phyloP scores from a whole-genome alignment of 2,329 filamentous ascomycete genomes.

The Apiospora pterosperma region DNA sequence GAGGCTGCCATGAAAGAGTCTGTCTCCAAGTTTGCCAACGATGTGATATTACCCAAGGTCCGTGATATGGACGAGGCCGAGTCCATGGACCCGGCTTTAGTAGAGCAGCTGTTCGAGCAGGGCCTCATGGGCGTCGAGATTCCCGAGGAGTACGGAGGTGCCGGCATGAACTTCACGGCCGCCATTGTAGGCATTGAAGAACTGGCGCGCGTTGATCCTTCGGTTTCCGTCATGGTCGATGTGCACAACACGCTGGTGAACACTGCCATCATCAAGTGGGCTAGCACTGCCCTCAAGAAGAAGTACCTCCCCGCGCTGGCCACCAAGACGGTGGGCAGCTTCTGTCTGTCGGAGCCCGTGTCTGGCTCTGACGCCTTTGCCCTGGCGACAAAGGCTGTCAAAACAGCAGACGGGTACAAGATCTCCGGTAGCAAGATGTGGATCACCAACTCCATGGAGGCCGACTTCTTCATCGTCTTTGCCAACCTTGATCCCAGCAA shows the following conservation, averaged over 20 bases:
- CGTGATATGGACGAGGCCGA: slow-evolving; percentile 98
- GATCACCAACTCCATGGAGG: slow-evolving; percentile 97
- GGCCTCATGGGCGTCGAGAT: slow-evolving; percentile 97
- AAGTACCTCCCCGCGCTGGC: slow-evolving; percentile 88
- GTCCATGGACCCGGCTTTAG: slow-evolving; percentile 80
- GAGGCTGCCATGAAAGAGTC: slow-evolving; percentile 86
- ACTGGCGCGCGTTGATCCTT: slow-evolving; percentile 88
- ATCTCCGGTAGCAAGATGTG: slow-evolving; percentile 97
- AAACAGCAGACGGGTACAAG: slow-evolving; percentile 78
- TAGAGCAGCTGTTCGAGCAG: slow-evolving; percentile 95
- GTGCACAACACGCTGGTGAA: slow-evolving; percentile 99
- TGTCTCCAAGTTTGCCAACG: slow-evolving; percentile 86
- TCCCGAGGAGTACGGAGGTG: slow-evolving; percentile 92
- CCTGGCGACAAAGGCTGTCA: slow-evolving; percentile 82
- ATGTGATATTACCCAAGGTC: slow-evolving; percentile 84
- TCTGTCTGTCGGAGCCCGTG: slow-evolving; percentile 88
- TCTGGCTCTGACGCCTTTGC: slow-evolving; percentile 97
- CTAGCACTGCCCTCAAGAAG: slow-evolving; percentile 71
- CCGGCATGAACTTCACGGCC: slow-evolving; percentile 97
- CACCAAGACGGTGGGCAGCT: slow-evolving; percentile 85
- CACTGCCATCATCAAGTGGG: slow-evolving; percentile 85
- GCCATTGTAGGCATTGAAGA: slow-evolving; percentile 98
- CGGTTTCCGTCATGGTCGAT: slow-evolving; percentile 91
- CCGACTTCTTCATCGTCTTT: slow-evolving; percentile 95
- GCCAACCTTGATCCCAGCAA: slow-evolving; percentile 90